These are phyloP conservation scores for Aspergillus tanneri DNA, from an alignment of 2,329 filamentous ascomycete species.

Conservation along the genomic window DNA sequence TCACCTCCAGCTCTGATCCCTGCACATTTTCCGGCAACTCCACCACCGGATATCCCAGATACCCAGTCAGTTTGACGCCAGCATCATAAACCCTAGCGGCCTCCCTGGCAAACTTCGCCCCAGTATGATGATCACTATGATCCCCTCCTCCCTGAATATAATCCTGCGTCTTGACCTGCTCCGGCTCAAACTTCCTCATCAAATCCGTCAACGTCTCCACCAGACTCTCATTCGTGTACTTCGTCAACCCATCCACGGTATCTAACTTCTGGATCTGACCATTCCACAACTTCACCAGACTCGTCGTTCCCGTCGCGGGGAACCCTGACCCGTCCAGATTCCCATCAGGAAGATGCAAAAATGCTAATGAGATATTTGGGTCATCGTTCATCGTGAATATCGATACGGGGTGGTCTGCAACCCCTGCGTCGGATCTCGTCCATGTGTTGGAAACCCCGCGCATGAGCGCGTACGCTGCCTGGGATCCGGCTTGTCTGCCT, in stretches of 20 bases:
- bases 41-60: constrained; percentile 11
- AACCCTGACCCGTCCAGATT: constrained; percentile 10
- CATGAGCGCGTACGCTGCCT: constrained; percentile 12
- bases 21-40: not conserved
- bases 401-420: constrained; percentile 3
- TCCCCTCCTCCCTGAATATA: constrained; percentile 7
- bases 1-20: constrained; percentile 3
- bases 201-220: constrained; percentile 1
- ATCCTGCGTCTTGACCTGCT: constrained; percentile 9
- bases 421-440: constrained; percentile 1
- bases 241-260: constrained; percentile 1
- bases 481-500: constrained; percentile 1
- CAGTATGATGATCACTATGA: constrained; percentile 14
- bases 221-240: constrained; percentile 6
- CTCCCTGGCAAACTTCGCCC: constrained; percentile 4
- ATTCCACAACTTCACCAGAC: constrained; percentile 12
- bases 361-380: constrained; percentile 6
- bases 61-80: constrained; percentile 5
- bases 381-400: constrained; percentile 13
- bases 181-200: constrained; percentile 3
- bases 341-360: constrained; percentile 14
- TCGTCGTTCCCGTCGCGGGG: constrained; percentile 5
- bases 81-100: not conserved
- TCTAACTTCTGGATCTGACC: not conserved
- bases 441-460: constrained; percentile 3